Conservation (phyloP, 2,329 filamentous ascomycete species). For the Trichoderma simmonsii region DNA sequence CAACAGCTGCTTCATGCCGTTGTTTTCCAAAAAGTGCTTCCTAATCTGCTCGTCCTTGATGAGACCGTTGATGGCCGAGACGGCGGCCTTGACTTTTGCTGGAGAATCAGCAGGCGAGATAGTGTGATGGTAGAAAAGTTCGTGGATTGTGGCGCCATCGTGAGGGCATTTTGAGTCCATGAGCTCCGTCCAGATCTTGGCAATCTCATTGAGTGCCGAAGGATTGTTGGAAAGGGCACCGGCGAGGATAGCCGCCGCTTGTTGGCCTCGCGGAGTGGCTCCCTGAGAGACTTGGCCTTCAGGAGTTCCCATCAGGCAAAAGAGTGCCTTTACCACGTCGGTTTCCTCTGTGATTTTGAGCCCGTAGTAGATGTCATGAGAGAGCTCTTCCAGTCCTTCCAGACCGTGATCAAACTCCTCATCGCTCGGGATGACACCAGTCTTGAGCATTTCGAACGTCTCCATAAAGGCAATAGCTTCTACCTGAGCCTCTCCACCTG, state of each 20-base stretch:
- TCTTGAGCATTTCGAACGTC: slow-evolving; percentile 47
- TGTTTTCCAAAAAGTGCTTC: slow-evolving; percentile 51
- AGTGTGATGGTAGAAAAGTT: slow-evolving; percentile 42
- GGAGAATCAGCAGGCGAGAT: slow-evolving; percentile 31
- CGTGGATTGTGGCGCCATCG: slow-evolving; percentile 31
- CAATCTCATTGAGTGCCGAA: slow-evolving; percentile 53
- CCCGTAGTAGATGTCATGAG: slow-evolving; percentile 69
- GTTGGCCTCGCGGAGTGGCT: slow-evolving; percentile 41
- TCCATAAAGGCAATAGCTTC: slow-evolving; percentile 29
- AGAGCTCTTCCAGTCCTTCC: slow-evolving; percentile 58
- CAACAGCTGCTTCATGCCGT: slow-evolving; percentile 54
- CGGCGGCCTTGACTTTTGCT: slow-evolving; percentile 36
- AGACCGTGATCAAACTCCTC: slow-evolving; percentile 49
- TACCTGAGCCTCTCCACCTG: slow-evolving; percentile 23
- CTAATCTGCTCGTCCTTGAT: slow-evolving; percentile 53
- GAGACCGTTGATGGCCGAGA: slow-evolving; percentile 54
- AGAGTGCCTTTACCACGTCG: slow-evolving; percentile 50
- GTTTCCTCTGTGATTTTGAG: slow-evolving; percentile 58
- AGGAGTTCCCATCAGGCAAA: slow-evolving; percentile 50
- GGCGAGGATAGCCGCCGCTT: slow-evolving; percentile 56
- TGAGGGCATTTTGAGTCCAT: slow-evolving; percentile 37
- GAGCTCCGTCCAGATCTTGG: slow-evolving; percentile 45
- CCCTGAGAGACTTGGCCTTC: slow-evolving; percentile 27
- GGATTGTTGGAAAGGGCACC: slow-evolving; percentile 64
- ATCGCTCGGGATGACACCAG: slow-evolving; percentile 32